These are phyloP conservation scores for Arthrinium phaeospermum DNA, from an alignment of 2,329 filamentous ascomycete genomes.

Conservation along the genomic window DNA sequence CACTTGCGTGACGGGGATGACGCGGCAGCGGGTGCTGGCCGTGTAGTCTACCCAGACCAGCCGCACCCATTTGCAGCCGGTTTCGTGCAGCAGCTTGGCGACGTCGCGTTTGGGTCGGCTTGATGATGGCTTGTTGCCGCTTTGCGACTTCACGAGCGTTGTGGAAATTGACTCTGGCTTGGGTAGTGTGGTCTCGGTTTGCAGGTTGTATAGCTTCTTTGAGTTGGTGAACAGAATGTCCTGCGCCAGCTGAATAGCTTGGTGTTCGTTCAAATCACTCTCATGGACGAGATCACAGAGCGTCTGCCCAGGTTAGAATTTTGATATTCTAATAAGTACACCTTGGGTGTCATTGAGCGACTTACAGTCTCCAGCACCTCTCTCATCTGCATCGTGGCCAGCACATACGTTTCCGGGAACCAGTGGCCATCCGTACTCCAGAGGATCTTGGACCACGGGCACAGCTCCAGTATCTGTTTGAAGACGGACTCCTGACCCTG, in stretches of 20 bases:
- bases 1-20: constrained; percentile 68
- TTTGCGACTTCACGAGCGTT: neutral
- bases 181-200: constrained; percentile 39
- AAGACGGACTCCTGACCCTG: constrained; percentile 76
- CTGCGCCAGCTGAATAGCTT: constrained; percentile 68
- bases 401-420: constrained; percentile 78
- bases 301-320: constrained; percentile 44
- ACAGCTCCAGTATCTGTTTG: constrained; percentile 75
- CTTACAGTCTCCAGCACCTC: constrained; percentile 71
- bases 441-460: constrained; percentile 75
- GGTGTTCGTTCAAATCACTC: constrained; percentile 62
- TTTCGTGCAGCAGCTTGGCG: neutral
- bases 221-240: constrained; percentile 79
- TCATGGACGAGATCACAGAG: constrained; percentile 70
- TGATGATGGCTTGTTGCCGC: neutral
- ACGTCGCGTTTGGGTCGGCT: neutral
- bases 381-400: constrained; percentile 75
- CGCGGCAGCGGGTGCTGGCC: constrained; percentile 68
- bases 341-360: neutral
- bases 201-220: constrained; percentile 74
- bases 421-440: constrained; percentile 84
- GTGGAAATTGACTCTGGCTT: constrained; percentile 1
- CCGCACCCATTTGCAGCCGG: constrained; percentile 65
- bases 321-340: neutral
- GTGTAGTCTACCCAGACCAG: constrained; percentile 82